Evolutionary conservation across 2,329 filamentous ascomycete genomes (phyloP).

Genomic region (Alternaria sp.): DNA sequence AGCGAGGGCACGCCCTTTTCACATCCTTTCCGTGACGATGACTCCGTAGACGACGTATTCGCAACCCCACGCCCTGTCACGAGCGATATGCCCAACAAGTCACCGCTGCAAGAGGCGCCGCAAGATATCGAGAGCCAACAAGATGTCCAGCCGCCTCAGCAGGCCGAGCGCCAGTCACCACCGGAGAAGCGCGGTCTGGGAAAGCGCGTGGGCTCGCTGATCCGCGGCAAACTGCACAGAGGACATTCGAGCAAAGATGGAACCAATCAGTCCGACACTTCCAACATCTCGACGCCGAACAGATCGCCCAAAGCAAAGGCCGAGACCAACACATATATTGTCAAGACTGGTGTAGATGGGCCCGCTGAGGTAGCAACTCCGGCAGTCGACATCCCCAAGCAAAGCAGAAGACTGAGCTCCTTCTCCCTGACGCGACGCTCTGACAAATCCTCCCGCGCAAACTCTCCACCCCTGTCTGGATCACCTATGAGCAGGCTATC

Average conservation of each 20-base stretch:
- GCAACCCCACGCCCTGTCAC: conserved; percentile 20
- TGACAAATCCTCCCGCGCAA: conserved; percentile 45
- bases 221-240: conserved; percentile 36
- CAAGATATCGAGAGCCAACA: background rate
- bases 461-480: conserved; percentile 45
- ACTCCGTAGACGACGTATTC: conserved; percentile 26
- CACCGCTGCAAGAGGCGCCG: conserved; percentile 3
- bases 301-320: conserved; percentile 7
- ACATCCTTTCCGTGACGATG: conserved; percentile 40
- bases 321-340: conserved; percentile 25
- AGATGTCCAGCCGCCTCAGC: conserved; percentile 1
- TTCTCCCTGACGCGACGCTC: conserved; percentile 49
- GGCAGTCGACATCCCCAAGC: conserved; percentile 32
- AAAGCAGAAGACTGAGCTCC: conserved; percentile 41
- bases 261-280: conserved; percentile 1
- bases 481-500: conserved; percentile 46
- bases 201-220: conserved; percentile 41
- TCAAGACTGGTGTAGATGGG: conserved; percentile 40
- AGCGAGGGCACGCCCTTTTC: conserved; percentile 39
- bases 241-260: conserved; percentile 12
- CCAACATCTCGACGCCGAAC: conserved; percentile 1
- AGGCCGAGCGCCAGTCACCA: conserved; percentile 12
- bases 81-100: conserved; percentile 9
- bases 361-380: conserved; percentile 30
- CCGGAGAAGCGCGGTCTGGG: conserved; percentile 38